Base-by-base conservation (phyloP, 2,329 filamentous ascomycete species). In the Aspergillus calidoustus region DNA sequence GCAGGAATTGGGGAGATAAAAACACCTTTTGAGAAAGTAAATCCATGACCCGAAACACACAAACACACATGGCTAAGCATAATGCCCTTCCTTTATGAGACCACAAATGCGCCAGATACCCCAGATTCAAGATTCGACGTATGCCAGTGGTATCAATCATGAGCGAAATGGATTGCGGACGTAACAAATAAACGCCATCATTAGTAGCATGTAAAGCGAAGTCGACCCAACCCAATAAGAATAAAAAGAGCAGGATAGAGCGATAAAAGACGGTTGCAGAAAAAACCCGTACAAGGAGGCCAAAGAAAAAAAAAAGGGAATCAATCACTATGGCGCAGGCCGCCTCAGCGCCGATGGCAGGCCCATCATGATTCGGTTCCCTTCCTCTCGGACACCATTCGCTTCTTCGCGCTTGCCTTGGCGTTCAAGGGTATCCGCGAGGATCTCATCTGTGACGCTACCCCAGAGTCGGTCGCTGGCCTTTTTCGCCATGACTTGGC, bases 371-470 rank as follows among this genome's bases (percentile, higher is more conserved):
- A 79, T 68, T 19, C 72, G 72, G 53, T 77, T 74, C 15, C 77
- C 84, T 67, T 83, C 81, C n/a, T 78, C 76, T 46, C 78, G 76
- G 7, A 80, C 76, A 7, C 66, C 67, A 43, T 73, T 72, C 11
- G 86, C 85, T 64, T 88, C 83, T 3, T 77, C 77, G 13, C 73
- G 74, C 68, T 90, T 87, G 23, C 91, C 91, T 70, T 91, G 87
- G 59, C 90, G 84, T 68, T 92, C 90, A 66, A 90, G 85, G 23
- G 89, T 91, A 69, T 92, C 87, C 1, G 89, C 89, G 52, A 94
- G 82, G 85, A 95, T 89, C 23, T 89, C 90, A 66, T 91, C 88
- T 1, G 91, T 90, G 7, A 96, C 92, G 70, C 90, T 93, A 79
- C 88, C 88, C 91, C 91, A 93, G 54, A 93, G 77, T 17, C 87